These are phyloP conservation scores for Pelargonium fulgidum DNA, from an alignment of 441 rosid species.

Conservation along the genomic window DNA sequence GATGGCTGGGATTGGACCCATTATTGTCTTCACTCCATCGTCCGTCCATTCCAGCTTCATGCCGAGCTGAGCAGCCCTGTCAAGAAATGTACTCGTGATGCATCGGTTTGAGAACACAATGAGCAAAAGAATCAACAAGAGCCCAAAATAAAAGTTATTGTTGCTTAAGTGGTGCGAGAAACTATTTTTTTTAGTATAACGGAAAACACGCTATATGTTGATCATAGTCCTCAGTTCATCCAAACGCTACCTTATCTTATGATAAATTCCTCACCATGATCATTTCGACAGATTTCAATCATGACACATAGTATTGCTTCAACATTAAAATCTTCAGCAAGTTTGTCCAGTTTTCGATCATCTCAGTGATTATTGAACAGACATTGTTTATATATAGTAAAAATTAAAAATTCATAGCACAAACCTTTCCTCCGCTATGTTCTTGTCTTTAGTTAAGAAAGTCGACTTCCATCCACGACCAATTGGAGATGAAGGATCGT, in stretches of 20 bases:
- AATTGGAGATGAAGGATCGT: constrained; percentile 80
- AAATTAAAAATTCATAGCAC: constrained; percentile 6
- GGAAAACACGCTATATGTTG: background rate
- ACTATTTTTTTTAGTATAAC: background rate
- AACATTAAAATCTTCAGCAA: background rate
- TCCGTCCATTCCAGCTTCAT: constrained; percentile 76
- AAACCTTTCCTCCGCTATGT: constrained; percentile 64
- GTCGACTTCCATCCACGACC: constrained; percentile 97
- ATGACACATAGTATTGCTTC: too few species aligned
- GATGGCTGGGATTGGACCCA: constrained; percentile 80
- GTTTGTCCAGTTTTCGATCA: background rate
- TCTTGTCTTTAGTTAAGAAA: constrained; percentile 68
- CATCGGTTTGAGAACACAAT: background rate
- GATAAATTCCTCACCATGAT: too few species aligned
- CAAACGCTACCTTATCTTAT: too few species aligned
- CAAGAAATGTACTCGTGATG: background rate
- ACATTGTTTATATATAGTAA: background rate
- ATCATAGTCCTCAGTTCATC: background rate
- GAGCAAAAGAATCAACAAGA: background rate
- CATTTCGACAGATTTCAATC: too few species aligned
- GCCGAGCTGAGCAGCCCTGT: constrained; percentile 72
- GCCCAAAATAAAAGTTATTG: background rate
- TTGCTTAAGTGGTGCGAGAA: background rate
- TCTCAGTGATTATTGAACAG: background rate
- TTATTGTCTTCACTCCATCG: constrained; percentile 58